Percentiles rank a stretch among this genome's conserved stretches.
These are phyloP conservation scores for Gremmenia infestans DNA, from an alignment of 2,329 filamentous ascomycete species.

Conservation along the genomic window DNA sequence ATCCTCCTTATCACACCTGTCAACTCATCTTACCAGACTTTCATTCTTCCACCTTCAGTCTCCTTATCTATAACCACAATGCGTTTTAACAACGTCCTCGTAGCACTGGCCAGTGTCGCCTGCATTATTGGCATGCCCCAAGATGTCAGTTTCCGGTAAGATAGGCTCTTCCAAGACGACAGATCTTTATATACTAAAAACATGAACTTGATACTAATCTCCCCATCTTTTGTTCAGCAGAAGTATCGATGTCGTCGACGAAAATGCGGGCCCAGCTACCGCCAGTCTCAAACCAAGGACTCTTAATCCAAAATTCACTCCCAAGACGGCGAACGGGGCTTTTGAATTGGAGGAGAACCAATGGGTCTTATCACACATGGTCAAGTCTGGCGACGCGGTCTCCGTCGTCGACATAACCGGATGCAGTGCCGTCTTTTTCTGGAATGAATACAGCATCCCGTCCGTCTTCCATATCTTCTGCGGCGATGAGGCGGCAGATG, in stretches of 20 bases:
- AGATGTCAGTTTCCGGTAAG: not conserved
- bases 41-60: not conserved
- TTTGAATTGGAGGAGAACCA: not conserved
- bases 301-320: not conserved
- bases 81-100: not conserved
- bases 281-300: slow-evolving; percentile 2
- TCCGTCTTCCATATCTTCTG: slow-evolving; percentile 3
- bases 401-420: not conserved
- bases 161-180: not conserved
- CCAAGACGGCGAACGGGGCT: not conserved
- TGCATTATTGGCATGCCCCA: not conserved
- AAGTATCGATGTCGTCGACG: not conserved
- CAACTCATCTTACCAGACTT: not conserved
- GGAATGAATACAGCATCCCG: not conserved
- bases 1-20: not conserved
- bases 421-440: slow-evolving; percentile 5
- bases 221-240: not conserved
- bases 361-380: not conserved
- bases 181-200: not conserved
- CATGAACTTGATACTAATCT: not conserved
- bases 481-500: slow-evolving; percentile 6
- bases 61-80: not conserved
- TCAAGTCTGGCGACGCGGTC: slow-evolving; percentile 1
- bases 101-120: not conserved
- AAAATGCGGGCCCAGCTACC: not conserved